Evolutionary conservation across 495 filamentous ascomycete species (phyloP).

Genomic region (Lasiosphaeris hirsuta): DNA sequence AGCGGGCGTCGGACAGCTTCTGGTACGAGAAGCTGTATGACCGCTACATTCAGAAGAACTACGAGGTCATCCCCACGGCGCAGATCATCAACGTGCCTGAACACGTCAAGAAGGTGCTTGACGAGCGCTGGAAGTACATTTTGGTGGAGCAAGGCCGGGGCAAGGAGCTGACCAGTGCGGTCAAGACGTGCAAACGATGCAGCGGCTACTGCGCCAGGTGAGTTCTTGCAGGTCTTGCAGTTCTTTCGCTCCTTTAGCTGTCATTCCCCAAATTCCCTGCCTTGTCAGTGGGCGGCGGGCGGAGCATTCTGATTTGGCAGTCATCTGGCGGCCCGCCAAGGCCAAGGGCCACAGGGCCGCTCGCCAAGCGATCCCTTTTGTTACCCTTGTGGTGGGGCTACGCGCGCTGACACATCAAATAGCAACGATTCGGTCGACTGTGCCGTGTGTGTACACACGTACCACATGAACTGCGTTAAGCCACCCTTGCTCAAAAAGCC

Average conservation of each 20-base stretch:
- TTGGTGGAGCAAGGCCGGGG: constrained; percentile 85
- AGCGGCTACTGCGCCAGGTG: constrained; percentile 84
- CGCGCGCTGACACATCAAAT: constrained; percentile 32
- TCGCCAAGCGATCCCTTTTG: neutral
- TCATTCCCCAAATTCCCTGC: too few species aligned
- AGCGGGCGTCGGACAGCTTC: constrained; percentile 78
- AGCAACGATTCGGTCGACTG: constrained; percentile 96
- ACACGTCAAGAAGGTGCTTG: constrained; percentile 88
- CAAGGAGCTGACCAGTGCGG: constrained; percentile 93
- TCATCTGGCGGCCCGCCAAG: too few species aligned
- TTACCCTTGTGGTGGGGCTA: constrained; percentile 3
- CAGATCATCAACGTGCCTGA: constrained; percentile 95
- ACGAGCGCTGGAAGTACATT: constrained; percentile 94
- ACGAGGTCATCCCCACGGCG: constrained; percentile 89
- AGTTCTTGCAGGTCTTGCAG: constrained; percentile 30
- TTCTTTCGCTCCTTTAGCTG: too few species aligned
- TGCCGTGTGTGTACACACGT: constrained; percentile 88
- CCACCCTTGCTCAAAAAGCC: constrained; percentile 94
- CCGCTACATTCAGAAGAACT: constrained; percentile 94
- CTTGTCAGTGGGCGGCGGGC: too few species aligned
- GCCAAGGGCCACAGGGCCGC: too few species aligned
- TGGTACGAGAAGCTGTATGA: constrained; percentile 99
- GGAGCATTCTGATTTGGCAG: too few species aligned
- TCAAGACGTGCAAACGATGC: constrained; percentile 95
- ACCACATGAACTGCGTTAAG: constrained; percentile 97